Base-by-base conservation (phyloP, 2,329 filamentous ascomycete species). In the Talaromyces sp. region DNA sequence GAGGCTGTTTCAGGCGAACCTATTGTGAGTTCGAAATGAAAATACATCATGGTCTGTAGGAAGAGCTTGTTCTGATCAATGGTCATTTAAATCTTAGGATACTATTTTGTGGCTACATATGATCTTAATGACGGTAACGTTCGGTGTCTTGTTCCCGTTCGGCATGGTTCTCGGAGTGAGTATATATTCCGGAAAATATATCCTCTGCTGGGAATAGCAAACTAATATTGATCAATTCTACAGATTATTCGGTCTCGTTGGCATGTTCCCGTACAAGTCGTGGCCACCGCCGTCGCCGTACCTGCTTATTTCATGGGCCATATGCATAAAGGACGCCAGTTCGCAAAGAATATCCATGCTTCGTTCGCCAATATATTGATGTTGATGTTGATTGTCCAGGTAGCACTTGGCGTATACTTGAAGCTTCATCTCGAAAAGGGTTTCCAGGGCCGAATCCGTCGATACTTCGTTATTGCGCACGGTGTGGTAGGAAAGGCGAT, bases 21-120 rank as follows among this genome's bases (percentile, higher is more conserved):
- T 1, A 81, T 93, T 66, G 87, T 89, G 78, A 60, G 85, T 77
- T 43, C 10, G 33, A n/a, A 2, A 10, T 51, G 28, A 17, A 55
- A 11, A n/a, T 15, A 36, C 19, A 39, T 11, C 31, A 28, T 28
- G 25, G 25, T 28, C 25, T 28, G 25, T 15, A 43, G n/a, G 21
- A 22, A 3, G 17, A 33, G 31, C 21, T 17, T 40, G n/a, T 31
- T 53, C 55, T 62, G 62, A 52, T 61, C 56, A 37, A 22, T 43
- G 8, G 22, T 28, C 37, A 36, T 21, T 5, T 40, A 6, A 57
- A n/a, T n/a, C 17, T 13, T 65, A 83, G 79, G 94, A 97, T 73
- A 82, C 86, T 41, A 90, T 86, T 67, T 75, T 99, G 84, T 99
- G 94, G 94, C 81, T 88, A 65, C 94, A 99, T 75, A 97, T 99